Conservation (phyloP, 2,329 filamentous ascomycete species). For the Exophiala xenobiotica region DNA sequence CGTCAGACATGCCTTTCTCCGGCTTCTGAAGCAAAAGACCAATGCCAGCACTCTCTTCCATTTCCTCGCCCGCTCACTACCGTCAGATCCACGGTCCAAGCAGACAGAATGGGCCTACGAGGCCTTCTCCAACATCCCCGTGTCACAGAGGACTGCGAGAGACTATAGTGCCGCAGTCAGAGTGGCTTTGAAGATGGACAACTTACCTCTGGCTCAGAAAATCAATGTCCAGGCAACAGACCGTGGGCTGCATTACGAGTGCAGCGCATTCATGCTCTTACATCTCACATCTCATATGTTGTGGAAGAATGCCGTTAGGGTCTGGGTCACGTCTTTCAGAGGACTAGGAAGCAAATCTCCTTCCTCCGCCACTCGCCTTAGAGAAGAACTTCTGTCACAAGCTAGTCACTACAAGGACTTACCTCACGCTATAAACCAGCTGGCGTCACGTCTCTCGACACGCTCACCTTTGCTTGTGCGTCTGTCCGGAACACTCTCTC, state of each 20-base stretch:
- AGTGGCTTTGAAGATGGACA: slow-evolving; percentile 15
- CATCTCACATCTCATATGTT: slow-evolving; percentile 34
- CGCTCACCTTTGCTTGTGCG: slow-evolving; percentile 10
- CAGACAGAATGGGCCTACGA: slow-evolving; percentile 14
- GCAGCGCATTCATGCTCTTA: slow-evolving; percentile 36
- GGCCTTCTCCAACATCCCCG: slow-evolving; percentile 48
- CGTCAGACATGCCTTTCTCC: slow-evolving; percentile 13
- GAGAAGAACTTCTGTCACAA: slow-evolving; percentile 6
- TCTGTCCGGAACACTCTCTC: slow-evolving; percentile 10
- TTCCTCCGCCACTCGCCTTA: not conserved
- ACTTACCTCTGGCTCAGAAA: slow-evolving; percentile 34
- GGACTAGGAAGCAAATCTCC: too few species aligned
- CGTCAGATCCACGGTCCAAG: not conserved
- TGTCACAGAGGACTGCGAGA: slow-evolving; percentile 37
- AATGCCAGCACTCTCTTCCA: slow-evolving; percentile 18
- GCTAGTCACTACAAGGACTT: slow-evolving; percentile 14
- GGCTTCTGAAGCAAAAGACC: slow-evolving; percentile 7
- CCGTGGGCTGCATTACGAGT: slow-evolving; percentile 30
- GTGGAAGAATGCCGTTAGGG: slow-evolving; percentile 36
- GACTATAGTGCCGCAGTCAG: slow-evolving; percentile 45
- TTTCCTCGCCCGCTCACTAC: slow-evolving; percentile 9
- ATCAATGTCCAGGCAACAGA: slow-evolving; percentile 44
- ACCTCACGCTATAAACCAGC: slow-evolving; percentile 14
- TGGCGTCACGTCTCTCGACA: slow-evolving; percentile 9
- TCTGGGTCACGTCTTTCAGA: slow-evolving; percentile 33